phyloP scores from a whole-genome alignment of 78 protist genomes.

The Polysphondylium violaceum region DNA sequence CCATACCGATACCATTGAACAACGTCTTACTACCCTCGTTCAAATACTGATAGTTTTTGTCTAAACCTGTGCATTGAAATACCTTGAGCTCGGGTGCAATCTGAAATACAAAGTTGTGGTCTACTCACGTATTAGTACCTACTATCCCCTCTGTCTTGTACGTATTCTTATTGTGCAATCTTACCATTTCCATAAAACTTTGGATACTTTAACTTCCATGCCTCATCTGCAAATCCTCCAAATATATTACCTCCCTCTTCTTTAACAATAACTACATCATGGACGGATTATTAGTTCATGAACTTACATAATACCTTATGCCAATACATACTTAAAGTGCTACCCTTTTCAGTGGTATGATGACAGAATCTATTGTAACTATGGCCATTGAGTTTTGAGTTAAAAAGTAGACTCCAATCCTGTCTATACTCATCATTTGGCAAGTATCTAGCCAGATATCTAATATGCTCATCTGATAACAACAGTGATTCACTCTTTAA shows the following conservation, averaged over 20 bases:
- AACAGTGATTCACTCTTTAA: constrained; percentile 7
- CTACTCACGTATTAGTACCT: not conserved
- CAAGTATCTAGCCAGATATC: constrained; percentile 10
- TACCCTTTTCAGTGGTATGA: constrained; percentile 48
- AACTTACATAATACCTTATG: not conserved
- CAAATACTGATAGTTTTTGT: constrained; percentile 42
- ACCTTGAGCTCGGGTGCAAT: constrained; percentile 19
- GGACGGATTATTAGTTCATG: not conserved
- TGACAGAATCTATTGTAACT: constrained; percentile 37
- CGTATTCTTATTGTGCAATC: not conserved
- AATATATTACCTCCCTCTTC: constrained; percentile 66
- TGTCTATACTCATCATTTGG: constrained; percentile 41
- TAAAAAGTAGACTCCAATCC: constrained; percentile 34
- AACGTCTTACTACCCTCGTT: constrained; percentile 43
- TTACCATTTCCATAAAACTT: constrained; percentile 65
- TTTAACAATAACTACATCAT: constrained; percentile 20
- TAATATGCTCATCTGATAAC: constrained; percentile 26
- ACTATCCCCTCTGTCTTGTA: not conserved
- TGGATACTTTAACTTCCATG: constrained; percentile 41
- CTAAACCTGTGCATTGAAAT: constrained; percentile 19
- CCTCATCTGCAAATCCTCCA: constrained; percentile 65
- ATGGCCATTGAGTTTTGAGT: constrained; percentile 55
- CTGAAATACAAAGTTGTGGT: constrained; percentile 30
- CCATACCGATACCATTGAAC: constrained; percentile 60
- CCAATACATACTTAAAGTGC: not conserved